Conservation (phyloP, 2,329 filamentous ascomycete genomes). For the Plenodomus tracheiphilus region DNA sequence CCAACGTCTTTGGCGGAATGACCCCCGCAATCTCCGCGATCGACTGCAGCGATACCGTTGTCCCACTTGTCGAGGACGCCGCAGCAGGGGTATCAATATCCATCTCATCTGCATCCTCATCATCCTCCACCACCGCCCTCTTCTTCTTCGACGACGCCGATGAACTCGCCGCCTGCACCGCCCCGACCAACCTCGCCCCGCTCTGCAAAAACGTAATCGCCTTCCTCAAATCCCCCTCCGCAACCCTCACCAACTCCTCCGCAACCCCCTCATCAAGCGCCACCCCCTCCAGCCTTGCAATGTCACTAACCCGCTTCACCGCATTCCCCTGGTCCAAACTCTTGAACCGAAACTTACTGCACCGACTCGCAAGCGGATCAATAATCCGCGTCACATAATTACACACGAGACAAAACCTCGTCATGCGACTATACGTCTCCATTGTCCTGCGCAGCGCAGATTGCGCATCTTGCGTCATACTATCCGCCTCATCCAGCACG, state of each 20-base stretch:
- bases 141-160: conserved; percentile 44
- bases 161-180: conserved; percentile 42
- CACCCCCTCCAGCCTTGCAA: conserved; percentile 79
- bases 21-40: conserved; percentile 97
- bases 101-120: conserved; percentile 51
- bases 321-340: conserved; percentile 86
- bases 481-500: conserved; percentile 96
- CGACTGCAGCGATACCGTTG: conserved; percentile 66
- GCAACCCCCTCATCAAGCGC: conserved; percentile 75
- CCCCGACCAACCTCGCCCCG: conserved; percentile 84
- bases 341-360: conserved; percentile 98
- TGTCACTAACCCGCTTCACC: conserved; percentile 75
- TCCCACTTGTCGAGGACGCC: conserved; percentile 9
- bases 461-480: conserved; percentile 98
- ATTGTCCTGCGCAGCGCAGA: conserved; percentile 90
- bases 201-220: conserved; percentile 96
- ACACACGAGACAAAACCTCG: conserved; percentile 94
- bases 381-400: conserved; percentile 99
- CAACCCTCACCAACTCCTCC: conserved; percentile 81
- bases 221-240: conserved; percentile 92
- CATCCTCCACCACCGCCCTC: conserved; percentile 53
- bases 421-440: conserved; percentile 97
- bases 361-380: conserved; percentile 88
- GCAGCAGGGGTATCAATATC: conserved; percentile 42
- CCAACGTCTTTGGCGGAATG: conserved; percentile 76